These are phyloP conservation scores for Pichia nanzhaoensis DNA, from an alignment of 805 yeast species.

Conservation along the genomic window DNA sequence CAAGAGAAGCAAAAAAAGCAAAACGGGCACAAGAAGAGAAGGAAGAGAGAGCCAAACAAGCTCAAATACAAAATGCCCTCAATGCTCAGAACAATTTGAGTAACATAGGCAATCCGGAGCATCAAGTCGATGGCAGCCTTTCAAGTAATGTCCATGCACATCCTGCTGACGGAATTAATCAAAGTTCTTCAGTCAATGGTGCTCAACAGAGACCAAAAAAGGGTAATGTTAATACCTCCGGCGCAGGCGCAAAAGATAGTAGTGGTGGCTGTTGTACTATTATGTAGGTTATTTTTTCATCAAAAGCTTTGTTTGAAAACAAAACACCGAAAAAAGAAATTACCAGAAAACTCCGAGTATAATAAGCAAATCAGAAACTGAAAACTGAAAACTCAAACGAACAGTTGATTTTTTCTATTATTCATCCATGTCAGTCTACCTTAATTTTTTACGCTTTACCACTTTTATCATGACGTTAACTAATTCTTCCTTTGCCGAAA, in stretches of 20 bases:
- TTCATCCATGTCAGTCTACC: too few species aligned
- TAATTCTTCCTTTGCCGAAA: too few species aligned
- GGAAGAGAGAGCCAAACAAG: not conserved
- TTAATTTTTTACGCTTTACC: too few species aligned
- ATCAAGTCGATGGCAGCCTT: not conserved
- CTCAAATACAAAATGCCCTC: too few species aligned
- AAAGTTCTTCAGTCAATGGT: constrained; percentile 1
- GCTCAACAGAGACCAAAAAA: not conserved
- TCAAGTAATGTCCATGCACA: too few species aligned
- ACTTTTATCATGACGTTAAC: too few species aligned
- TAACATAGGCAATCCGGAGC: not conserved
- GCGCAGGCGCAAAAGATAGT: constrained; percentile 14
- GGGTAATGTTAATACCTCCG: not conserved
- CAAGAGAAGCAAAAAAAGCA: constrained; percentile 18
- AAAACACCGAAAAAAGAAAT: too few species aligned
- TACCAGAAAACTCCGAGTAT: too few species aligned
- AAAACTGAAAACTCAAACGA: too few species aligned
- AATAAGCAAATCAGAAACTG: too few species aligned
- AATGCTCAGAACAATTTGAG: not conserved
- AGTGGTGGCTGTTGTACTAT: constrained; percentile 31
- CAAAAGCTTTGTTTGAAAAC: not conserved
- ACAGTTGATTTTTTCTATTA: too few species aligned
- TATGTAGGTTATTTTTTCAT: too few species aligned
- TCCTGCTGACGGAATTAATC: not conserved
- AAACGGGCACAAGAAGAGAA: constrained; percentile 10